These are phyloP conservation scores for Aspergillus nomiae DNA, from an alignment of 2,329 filamentous ascomycete species.

Conservation along the genomic window DNA sequence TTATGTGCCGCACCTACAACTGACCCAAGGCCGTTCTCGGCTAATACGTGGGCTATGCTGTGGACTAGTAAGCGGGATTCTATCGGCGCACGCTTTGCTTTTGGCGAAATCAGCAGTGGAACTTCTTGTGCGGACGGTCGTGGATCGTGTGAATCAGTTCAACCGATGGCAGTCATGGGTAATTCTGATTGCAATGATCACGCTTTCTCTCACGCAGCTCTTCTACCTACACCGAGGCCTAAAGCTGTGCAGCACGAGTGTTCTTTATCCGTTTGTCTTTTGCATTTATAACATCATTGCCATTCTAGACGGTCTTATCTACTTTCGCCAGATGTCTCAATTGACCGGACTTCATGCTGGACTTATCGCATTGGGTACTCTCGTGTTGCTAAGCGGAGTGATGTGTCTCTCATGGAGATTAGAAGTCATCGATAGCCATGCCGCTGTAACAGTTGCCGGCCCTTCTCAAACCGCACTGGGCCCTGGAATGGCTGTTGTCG, in stretches of 20 bases:
- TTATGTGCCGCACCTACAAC: conserved; percentile 39
- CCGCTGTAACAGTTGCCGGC: conserved; percentile 48
- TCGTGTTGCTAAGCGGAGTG: conserved; percentile 83
- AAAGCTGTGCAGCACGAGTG: conserved; percentile 91
- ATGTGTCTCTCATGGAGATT: conserved; percentile 92
- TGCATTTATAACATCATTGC: conserved; percentile 99
- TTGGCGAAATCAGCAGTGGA: conserved; percentile 97
- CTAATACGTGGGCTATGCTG: conserved; percentile 82
- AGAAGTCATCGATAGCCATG: conserved; percentile 59
- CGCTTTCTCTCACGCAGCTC: conserved; percentile 82
- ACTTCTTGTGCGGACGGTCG: conserved; percentile 80
- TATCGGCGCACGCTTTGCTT: conserved; percentile 90
- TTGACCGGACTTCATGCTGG: conserved; percentile 72
- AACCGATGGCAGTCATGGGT: conserved; percentile 93
- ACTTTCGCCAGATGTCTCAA: conserved; percentile 85
- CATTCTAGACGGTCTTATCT: conserved; percentile 94
- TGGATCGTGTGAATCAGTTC: conserved; percentile 90
- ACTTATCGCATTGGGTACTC: conserved; percentile 78
- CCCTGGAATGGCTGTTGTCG: conserved; percentile 79
- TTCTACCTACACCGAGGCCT: conserved; percentile 94
- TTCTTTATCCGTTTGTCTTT: conserved; percentile 95
- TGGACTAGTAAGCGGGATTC: conserved; percentile 84
- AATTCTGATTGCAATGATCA: conserved; percentile 78
- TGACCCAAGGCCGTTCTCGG: conserved; percentile 64
- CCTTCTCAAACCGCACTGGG: conserved; percentile 68